Evolutionary conservation across 1,139 yeast species (phyloP).

Genomic region (Yamadazyma pseudoaaseri): DNA sequence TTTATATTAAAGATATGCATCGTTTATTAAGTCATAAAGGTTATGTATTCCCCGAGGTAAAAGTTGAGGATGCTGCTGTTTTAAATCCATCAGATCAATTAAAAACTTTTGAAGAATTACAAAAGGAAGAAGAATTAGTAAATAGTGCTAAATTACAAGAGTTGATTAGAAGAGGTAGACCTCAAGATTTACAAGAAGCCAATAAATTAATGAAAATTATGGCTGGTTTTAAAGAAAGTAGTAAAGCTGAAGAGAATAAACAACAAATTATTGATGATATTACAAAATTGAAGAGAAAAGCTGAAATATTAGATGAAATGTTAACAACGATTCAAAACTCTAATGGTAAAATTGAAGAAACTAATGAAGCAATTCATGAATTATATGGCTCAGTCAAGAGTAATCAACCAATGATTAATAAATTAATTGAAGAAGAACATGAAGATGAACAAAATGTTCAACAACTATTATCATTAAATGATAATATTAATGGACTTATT

Average conservation of each 20-base stretch:
- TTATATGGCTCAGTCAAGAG: slow-evolving; percentile 76
- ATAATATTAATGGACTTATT: slow-evolving; percentile 68
- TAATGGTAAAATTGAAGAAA: slow-evolving; percentile 46
- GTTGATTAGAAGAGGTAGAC: slow-evolving; percentile 90
- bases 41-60: slow-evolving; percentile 87
- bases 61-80: slow-evolving; percentile 89
- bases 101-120: slow-evolving; percentile 86
- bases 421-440: slow-evolving; percentile 64
- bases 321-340: slow-evolving; percentile 54
- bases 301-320: slow-evolving; percentile 91
- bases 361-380: slow-evolving; percentile 74
- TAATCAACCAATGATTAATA: slow-evolving; percentile 84
- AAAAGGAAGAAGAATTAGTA: slow-evolving; percentile 87
- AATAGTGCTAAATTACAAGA: slow-evolving; percentile 96
- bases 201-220: slow-evolving; percentile 94
- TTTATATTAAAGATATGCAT: slow-evolving; percentile 94
- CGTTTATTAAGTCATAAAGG: slow-evolving; percentile 83
- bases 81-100: slow-evolving; percentile 88
- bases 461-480: slow-evolving; percentile 69
- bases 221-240: slow-evolving; percentile 95
- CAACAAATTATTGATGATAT: slow-evolving; percentile 83
- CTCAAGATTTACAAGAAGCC: slow-evolving; percentile 94
- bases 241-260: slow-evolving; percentile 56
- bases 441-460: slow-evolving; percentile 64
- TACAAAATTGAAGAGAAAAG: slow-evolving; percentile 80